Evolutionary conservation across 2,329 filamentous ascomycete genomes (phyloP).

Genomic region (Verticillium zaregamsianum): DNA sequence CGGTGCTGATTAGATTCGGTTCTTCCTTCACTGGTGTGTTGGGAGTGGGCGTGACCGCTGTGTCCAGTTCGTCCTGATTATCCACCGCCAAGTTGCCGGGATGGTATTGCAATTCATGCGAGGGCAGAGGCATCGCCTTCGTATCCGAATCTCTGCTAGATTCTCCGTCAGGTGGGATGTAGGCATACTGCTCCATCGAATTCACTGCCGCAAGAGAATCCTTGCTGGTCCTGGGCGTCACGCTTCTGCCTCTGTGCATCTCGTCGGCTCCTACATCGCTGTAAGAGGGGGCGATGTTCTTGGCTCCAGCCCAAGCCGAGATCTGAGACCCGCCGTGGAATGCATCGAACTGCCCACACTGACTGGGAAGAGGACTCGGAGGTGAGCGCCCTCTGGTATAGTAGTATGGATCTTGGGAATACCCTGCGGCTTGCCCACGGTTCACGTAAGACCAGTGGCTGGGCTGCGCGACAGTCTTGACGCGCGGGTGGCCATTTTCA

Average conservation of each 20-base stretch:
- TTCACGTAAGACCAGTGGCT: conserved; percentile 38
- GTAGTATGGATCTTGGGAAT: conserved; percentile 39
- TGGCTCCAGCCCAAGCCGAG: conserved; percentile 33
- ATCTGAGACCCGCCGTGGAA: conserved; percentile 20
- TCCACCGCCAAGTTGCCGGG: neutral
- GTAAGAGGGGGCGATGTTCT: conserved; percentile 33
- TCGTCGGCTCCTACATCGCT: conserved; percentile 26
- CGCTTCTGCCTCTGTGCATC: conserved; percentile 6
- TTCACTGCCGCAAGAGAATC: neutral
- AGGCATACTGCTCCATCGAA: neutral
- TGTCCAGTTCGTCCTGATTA: conserved; percentile 2
- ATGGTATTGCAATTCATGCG: neutral
- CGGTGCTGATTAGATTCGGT: neutral
- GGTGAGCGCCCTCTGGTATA: conserved; percentile 50
- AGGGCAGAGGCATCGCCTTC: neutral
- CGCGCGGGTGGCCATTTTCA: conserved; percentile 28
- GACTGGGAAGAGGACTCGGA: conserved; percentile 44
- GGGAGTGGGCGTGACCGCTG: neutral
- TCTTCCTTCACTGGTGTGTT: neutral
- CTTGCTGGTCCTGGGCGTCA: conserved; percentile 12
- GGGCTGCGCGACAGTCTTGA: conserved; percentile 36
- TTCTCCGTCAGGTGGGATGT: neutral
- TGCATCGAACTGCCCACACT: conserved; percentile 31
- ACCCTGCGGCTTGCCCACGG: conserved; percentile 26
- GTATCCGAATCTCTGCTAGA: neutral